Conservation (phyloP, 2,329 filamentous ascomycete species). For the Fusarium mexicanum region DNA sequence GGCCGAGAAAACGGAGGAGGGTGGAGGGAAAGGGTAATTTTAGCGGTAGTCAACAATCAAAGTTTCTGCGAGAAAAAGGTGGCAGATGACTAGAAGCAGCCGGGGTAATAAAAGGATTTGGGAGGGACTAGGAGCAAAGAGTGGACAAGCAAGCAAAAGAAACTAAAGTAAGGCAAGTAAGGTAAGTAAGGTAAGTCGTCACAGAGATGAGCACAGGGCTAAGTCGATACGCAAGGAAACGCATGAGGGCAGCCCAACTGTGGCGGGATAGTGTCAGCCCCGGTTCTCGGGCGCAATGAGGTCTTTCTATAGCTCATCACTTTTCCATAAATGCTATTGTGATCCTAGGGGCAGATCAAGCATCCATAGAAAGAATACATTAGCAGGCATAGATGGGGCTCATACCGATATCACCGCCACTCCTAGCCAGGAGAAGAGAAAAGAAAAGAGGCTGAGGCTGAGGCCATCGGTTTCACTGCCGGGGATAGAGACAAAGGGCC, state of each 20-base stretch:
- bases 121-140: neutral
- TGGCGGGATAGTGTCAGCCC: slow-evolving; percentile 27
- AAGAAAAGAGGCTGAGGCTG: slow-evolving; percentile 18
- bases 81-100: slow-evolving; percentile 25
- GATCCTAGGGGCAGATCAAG: slow-evolving; percentile 31
- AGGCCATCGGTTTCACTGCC: slow-evolving; percentile 7
- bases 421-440: neutral
- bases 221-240: slow-evolving; percentile 24
- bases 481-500: neutral
- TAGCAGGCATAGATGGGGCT: slow-evolving; percentile 18
- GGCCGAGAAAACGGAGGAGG: slow-evolving; percentile 32
- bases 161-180: slow-evolving; percentile 2
- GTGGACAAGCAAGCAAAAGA: slow-evolving; percentile 13
- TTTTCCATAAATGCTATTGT: neutral
- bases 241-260: slow-evolving; percentile 27
- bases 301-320: slow-evolving; percentile 34
- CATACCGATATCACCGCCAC: slow-evolving; percentile 19
- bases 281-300: slow-evolving; percentile 25
- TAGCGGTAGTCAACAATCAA: slow-evolving; percentile 21
- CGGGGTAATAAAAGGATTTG: slow-evolving; percentile 17
- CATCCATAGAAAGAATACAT: slow-evolving; percentile 13
- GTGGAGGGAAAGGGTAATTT: slow-evolving; percentile 6
- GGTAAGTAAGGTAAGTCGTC: slow-evolving; percentile 4
- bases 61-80: slow-evolving; percentile 20
- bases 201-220: slow-evolving; percentile 28